phyloP scores from a whole-genome alignment of 139 green algal genomes.

The Chlorella sp. region DNA sequence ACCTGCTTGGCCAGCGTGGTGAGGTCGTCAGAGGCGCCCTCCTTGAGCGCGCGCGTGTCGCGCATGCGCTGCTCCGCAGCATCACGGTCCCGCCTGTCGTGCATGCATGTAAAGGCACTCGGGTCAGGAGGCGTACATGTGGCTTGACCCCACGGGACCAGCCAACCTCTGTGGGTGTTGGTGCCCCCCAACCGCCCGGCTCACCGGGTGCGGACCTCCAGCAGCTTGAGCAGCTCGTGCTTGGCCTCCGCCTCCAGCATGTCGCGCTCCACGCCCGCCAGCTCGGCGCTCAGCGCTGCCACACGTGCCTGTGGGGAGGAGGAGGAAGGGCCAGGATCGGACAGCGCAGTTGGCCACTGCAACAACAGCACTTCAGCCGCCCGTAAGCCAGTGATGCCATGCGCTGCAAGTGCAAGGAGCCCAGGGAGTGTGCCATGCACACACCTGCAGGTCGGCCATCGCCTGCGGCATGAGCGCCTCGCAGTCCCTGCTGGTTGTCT shows the following conservation, averaged over 20 bases:
- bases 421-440: no score
- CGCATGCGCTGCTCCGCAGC: slow-evolving; percentile 75
- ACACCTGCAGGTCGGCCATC: slow-evolving; percentile 51
- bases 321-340: no score
- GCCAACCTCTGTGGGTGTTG: no score
- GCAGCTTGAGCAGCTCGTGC: slow-evolving; percentile 87
- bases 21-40: slow-evolving; percentile 74
- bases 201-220: slow-evolving; percentile 79
- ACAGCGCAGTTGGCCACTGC: no score
- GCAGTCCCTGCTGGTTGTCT: slow-evolving; percentile 55
- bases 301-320: not conserved
- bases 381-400: no score
- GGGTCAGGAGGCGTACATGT: no score
- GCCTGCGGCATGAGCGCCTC: slow-evolving; percentile 54
- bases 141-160: no score
- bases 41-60: slow-evolving; percentile 68
- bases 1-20: slow-evolving; percentile 65
- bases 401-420: no score
- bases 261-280: slow-evolving; percentile 78
- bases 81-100: slow-evolving; percentile 77
- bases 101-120: no score
- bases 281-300: slow-evolving; percentile 63
- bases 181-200: not conserved
- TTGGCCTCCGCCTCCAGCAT: slow-evolving; percentile 86
- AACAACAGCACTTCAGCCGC: no score